These are phyloP conservation scores for Coemansia sp. DNA, from an alignment of 192 early-diverging fungal genomes.

Conservation along the genomic window DNA sequence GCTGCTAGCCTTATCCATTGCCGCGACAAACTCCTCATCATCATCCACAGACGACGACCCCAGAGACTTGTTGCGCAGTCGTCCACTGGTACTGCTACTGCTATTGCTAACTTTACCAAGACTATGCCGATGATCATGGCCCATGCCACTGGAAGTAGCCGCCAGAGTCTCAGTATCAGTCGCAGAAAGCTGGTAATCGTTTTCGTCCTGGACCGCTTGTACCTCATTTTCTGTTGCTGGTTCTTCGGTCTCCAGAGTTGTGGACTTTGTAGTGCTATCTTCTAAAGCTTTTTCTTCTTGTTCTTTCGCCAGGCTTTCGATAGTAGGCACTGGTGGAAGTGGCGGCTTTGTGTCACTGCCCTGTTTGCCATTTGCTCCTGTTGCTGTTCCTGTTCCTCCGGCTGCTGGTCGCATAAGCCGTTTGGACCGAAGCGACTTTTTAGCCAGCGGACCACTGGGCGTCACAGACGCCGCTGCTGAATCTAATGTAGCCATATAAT, in stretches of 20 bases:
- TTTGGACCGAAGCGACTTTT: constrained; percentile 52
- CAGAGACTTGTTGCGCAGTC: background rate
- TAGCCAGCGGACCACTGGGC: constrained; percentile 12
- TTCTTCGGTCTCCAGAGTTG: background rate
- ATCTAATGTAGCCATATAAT: constrained; percentile 37
- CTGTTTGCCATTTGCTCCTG: background rate
- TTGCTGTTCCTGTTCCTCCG: background rate
- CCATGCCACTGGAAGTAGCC: background rate
- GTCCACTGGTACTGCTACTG: constrained; percentile 1
- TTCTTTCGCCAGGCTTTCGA: background rate
- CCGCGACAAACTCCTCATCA: constrained; percentile 43
- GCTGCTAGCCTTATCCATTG: constrained; percentile 16
- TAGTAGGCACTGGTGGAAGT: background rate
- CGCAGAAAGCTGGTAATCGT: constrained; percentile 9
- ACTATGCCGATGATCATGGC: background rate
- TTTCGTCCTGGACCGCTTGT: constrained; percentile 2
- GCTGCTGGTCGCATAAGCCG: constrained; percentile 51
- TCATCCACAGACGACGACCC: constrained; percentile 4
- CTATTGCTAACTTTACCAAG: constrained; percentile 1
- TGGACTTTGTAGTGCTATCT: background rate
- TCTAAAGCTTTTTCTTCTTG: background rate
- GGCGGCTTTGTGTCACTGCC: constrained; percentile 4
- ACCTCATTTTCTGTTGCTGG: background rate
- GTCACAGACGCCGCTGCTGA: constrained; percentile 2
- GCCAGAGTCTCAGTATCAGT: constrained; percentile 31